These are phyloP conservation scores for Ophiostoma himal-ulmi DNA, from an alignment of 2,329 filamentous ascomycete genomes.

Conservation along the genomic window DNA sequence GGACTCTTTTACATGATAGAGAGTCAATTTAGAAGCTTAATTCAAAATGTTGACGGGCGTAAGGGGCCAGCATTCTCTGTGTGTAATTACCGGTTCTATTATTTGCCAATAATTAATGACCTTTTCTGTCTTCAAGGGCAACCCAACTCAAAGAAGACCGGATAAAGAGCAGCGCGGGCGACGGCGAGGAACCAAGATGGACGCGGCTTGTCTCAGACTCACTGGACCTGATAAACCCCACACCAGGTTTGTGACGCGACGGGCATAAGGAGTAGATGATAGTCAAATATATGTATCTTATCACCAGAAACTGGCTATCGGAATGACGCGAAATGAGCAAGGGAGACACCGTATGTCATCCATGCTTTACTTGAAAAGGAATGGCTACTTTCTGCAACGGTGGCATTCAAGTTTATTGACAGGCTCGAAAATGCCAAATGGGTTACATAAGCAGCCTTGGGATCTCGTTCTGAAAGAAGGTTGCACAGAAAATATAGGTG, in stretches of 20 bases:
- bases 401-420: neutral
- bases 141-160: neutral
- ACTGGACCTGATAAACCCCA: neutral
- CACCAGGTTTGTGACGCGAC: neutral
- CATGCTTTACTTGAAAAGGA: neutral
- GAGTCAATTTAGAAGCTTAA: neutral
- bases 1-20: neutral
- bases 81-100: neutral
- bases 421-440: neutral
- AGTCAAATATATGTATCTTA: neutral
- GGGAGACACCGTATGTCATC: neutral
- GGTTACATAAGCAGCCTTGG: neutral
- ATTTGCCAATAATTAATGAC: neutral
- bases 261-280: neutral
- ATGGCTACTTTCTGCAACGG: neutral
- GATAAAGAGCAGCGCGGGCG: neutral
- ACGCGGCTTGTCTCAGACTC: constrained; percentile 2
- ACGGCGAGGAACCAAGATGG: neutral
- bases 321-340: neutral
- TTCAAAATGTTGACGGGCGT: neutral
- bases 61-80: neutral
- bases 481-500: neutral
- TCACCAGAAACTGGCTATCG: neutral
- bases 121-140: neutral
- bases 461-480: neutral